phyloP scores from a whole-genome alignment of 1,139 yeast species.

The Taphrina populina region DNA sequence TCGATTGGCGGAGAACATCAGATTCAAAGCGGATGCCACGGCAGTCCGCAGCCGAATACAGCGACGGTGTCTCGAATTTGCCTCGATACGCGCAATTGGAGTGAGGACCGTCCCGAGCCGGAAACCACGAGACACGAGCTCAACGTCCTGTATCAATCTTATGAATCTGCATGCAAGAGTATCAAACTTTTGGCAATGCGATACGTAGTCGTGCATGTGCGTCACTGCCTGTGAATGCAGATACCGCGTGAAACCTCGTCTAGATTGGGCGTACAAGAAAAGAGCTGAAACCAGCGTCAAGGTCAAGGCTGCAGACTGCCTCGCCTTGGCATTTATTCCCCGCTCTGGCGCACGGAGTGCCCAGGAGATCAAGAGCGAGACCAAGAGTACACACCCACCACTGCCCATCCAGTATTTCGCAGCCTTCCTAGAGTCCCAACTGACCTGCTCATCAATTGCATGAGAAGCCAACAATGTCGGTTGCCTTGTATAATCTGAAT shows the following conservation, averaged over 20 bases:
- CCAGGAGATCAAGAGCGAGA: constrained; percentile 45
- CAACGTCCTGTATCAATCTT: constrained; percentile 46
- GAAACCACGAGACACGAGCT: constrained; percentile 45
- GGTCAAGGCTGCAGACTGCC: constrained; percentile 41
- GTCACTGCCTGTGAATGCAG: constrained; percentile 45
- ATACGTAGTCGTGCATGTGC: constrained; percentile 43
- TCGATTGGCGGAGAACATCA: constrained; percentile 37
- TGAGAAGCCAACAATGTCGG: not conserved
- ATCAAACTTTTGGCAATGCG: constrained; percentile 44
- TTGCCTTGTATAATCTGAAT: constrained; percentile 36
- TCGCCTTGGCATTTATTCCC: constrained; percentile 13
- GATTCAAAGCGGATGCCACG: constrained; percentile 40
- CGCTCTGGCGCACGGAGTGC: constrained; percentile 33
- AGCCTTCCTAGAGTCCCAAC: constrained; percentile 23
- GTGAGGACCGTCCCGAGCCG: constrained; percentile 37
- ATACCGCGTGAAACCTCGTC: constrained; percentile 39
- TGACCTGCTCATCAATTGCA: constrained; percentile 17
- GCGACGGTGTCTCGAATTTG: constrained; percentile 17
- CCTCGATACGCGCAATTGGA: constrained; percentile 25
- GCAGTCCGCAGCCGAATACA: constrained; percentile 21
- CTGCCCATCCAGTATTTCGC: constrained; percentile 44
- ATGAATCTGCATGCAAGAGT: constrained; percentile 44
- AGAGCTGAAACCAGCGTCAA: constrained; percentile 35
- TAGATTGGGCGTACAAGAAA: constrained; percentile 39
- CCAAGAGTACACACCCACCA: constrained; percentile 46